Conservation (phyloP, 2,329 filamentous ascomycete genomes). For the Raffaelea ambrosiae region DNA sequence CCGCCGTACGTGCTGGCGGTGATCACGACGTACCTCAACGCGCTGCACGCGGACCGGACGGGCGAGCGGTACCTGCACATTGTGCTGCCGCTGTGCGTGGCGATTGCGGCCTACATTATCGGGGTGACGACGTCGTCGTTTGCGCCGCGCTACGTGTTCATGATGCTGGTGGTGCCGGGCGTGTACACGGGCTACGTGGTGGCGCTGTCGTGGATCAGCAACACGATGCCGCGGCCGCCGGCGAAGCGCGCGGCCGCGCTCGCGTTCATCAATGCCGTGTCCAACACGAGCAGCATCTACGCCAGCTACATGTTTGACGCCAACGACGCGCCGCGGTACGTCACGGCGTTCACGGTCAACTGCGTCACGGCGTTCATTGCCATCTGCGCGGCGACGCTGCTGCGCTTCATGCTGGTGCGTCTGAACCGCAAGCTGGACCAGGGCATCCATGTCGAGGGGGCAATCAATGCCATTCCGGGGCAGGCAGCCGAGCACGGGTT, state of each 20-base stretch:
- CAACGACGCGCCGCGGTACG: slow-evolving; percentile 29
- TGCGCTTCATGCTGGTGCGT: slow-evolving; percentile 50
- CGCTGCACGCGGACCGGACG: slow-evolving; percentile 62
- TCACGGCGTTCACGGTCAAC: slow-evolving; percentile 60
- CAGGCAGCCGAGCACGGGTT: slow-evolving; percentile 54
- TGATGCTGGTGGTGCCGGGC: slow-evolving; percentile 56
- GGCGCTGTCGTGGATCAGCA: slow-evolving; percentile 62
- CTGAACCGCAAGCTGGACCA: slow-evolving; percentile 61
- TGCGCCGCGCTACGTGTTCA: slow-evolving; percentile 58
- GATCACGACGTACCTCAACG: slow-evolving; percentile 54
- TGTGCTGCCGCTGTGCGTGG: slow-evolving; percentile 50
- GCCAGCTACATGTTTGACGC: slow-evolving; percentile 40
- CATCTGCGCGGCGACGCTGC: slow-evolving; percentile 51
- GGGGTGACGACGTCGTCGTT: slow-evolving; percentile 52
- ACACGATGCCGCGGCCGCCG: slow-evolving; percentile 65
- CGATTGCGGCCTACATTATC: slow-evolving; percentile 58
- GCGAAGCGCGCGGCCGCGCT: slow-evolving; percentile 63
- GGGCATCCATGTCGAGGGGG: slow-evolving; percentile 48
- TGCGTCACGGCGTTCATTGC: slow-evolving; percentile 56
- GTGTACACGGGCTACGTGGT: slow-evolving; percentile 59
- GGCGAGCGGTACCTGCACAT: slow-evolving; percentile 66
- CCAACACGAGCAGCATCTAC: slow-evolving; percentile 63
- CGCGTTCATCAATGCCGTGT: slow-evolving; percentile 67
- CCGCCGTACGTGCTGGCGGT: slow-evolving; percentile 58
- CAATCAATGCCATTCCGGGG: slow-evolving; percentile 47